Percentiles rank a stretch among this genome's conserved stretches.
Conservation (phyloP, 208 protist genomes). For the Trypanosoma boissoni region DNA sequence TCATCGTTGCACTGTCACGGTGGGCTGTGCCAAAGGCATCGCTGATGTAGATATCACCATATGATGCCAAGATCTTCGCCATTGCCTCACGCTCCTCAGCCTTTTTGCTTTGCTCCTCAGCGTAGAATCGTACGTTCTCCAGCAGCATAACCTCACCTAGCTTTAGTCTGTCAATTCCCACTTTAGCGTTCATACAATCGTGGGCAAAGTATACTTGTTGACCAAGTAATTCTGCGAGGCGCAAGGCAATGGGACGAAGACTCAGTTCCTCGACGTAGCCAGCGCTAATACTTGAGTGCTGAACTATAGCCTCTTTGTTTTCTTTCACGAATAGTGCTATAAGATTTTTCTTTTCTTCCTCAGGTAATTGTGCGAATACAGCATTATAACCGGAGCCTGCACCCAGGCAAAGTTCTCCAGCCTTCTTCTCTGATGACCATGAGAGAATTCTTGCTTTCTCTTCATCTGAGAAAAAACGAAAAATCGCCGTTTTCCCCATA, state of each 20-base stretch:
- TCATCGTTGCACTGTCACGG: slow-evolving; percentile 95
- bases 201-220: slow-evolving; percentile 76
- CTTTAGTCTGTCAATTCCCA: slow-evolving; percentile 45
- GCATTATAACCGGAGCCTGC: slow-evolving; percentile 55
- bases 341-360: slow-evolving; percentile 68
- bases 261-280: slow-evolving; percentile 85
- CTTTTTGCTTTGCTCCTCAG: slow-evolving; percentile 94
- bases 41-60: slow-evolving; percentile 98
- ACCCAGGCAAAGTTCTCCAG: slow-evolving; percentile 27
- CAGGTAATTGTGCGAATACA: slow-evolving; percentile 52
- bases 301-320: slow-evolving; percentile 54
- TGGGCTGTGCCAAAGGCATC: slow-evolving; percentile 99
- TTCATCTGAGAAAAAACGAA: slow-evolving; percentile 50
- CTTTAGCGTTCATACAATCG: slow-evolving; percentile 74
- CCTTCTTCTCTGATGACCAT: slow-evolving; percentile 43
- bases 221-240: slow-evolving; percentile 89
- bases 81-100: slow-evolving; percentile 75
- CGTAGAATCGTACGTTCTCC: slow-evolving; percentile 99
- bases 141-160: slow-evolving; percentile 95
- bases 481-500: slow-evolving; percentile 72
- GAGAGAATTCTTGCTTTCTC: slow-evolving; percentile 65
- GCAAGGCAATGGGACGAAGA: slow-evolving; percentile 90
- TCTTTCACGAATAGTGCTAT: slow-evolving; percentile 55
- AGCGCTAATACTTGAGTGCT: slow-evolving; percentile 42
- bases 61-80: slow-evolving; percentile 85